A percentile compares a stretch with the other conserved stretches of the same genome.
These are phyloP conservation scores for Diaporthe sp. DNA, from an alignment of 2,329 filamentous ascomycete species.

Conservation along the genomic window DNA sequence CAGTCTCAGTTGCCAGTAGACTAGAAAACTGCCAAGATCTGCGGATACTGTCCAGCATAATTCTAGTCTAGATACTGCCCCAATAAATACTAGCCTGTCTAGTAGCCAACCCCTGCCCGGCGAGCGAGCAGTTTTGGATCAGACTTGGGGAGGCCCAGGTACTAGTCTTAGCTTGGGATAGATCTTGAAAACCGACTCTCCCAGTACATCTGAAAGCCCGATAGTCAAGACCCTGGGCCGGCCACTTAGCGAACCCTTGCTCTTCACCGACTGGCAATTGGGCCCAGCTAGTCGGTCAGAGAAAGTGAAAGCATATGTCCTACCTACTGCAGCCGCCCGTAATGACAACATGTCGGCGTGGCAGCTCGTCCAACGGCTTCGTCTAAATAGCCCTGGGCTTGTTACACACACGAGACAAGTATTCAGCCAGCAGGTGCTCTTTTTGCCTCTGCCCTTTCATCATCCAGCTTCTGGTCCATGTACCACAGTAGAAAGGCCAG, in stretches of 20 bases:
- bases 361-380: background rate
- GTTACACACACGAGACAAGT: background rate
- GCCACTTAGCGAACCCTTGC: background rate
- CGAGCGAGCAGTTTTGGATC: background rate
- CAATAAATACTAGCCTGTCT: background rate
- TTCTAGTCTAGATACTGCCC: background rate
- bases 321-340: slow-evolving; percentile 5
- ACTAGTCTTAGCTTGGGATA: background rate
- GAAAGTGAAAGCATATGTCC: slow-evolving; percentile 1
- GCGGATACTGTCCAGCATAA: background rate
- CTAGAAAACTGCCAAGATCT: background rate
- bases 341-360: background rate
- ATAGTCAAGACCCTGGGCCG: background rate
- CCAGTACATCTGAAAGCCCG: too few species aligned
- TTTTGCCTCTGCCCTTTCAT: background rate
- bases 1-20: background rate
- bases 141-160: background rate
- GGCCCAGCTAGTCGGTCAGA: background rate
- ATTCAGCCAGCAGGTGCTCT: background rate
- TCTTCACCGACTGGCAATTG: background rate
- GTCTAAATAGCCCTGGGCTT: background rate
- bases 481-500: background rate
- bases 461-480: background rate
- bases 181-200: background rate
- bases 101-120: background rate